phyloP scores from a whole-genome alignment of 2,329 filamentous ascomycete species.

The Neonectria magnoliae region DNA sequence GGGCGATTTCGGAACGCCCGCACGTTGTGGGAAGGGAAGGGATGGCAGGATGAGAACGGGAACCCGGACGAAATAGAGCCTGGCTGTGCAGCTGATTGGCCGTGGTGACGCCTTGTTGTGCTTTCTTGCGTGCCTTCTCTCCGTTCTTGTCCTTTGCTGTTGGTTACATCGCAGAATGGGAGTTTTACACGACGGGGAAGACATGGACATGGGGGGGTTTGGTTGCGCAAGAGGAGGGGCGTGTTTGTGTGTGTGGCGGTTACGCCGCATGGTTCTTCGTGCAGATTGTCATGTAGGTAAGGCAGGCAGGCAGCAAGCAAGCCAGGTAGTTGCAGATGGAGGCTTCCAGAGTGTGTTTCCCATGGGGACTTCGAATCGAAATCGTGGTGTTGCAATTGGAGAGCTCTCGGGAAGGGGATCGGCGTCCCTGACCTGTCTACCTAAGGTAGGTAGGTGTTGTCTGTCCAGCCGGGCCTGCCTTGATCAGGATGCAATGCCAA shows the following conservation, averaged over 20 bases:
- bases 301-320: too few relatives aligned
- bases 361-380: background rate
- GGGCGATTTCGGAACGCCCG: constrained; percentile 32
- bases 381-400: constrained; percentile 2
- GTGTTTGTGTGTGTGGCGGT: constrained; percentile 14
- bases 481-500: constrained; percentile 4
- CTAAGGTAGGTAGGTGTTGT: too few relatives aligned
- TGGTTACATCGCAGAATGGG: constrained; percentile 14
- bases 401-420: background rate
- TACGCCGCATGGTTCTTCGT: constrained; percentile 18
- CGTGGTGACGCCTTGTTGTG: background rate
- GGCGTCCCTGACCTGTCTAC: background rate
- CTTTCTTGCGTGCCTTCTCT: background rate
- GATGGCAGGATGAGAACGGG: constrained; percentile 32
- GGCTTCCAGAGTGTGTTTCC: background rate
- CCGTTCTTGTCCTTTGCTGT: constrained; percentile 1
- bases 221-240: background rate
- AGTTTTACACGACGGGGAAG: background rate
- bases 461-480: background rate
- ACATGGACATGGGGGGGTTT: background rate
- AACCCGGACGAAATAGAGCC: constrained; percentile 13
- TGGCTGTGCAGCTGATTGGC: constrained; percentile 14
- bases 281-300: constrained; percentile 9
- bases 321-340: background rate
- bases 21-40: constrained; percentile 26